phyloP scores from a whole-genome alignment of 352 stramenopile genomes.

The Phytopythium sindhum region DNA sequence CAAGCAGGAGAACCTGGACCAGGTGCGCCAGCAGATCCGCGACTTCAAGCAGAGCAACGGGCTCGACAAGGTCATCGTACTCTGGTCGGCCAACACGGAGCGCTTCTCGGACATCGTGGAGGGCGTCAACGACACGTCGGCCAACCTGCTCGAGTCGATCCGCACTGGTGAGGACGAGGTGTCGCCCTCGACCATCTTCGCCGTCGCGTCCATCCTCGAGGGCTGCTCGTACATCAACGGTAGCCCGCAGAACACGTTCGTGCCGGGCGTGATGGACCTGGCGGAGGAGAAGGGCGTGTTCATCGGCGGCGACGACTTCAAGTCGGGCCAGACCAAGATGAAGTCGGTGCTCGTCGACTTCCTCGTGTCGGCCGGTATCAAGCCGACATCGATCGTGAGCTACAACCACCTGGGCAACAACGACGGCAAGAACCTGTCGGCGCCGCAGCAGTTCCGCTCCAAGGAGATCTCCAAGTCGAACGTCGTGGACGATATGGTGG shows the following conservation, averaged over 20 bases:
- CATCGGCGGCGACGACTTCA: constrained; percentile 99
- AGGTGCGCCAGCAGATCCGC: constrained; percentile 92
- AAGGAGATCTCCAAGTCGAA: constrained; percentile 99
- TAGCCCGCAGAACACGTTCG: constrained; percentile 99
- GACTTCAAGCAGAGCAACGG: constrained; percentile 95
- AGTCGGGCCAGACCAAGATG: constrained; percentile 96
- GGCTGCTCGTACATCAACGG: constrained; percentile 99
- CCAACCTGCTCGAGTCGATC: constrained; percentile 97
- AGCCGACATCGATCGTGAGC: constrained; percentile 98
- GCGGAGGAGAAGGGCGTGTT: constrained; percentile 94
- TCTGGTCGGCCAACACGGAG: constrained; percentile 99
- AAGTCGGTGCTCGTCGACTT: constrained; percentile 10
- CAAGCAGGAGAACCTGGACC: constrained; percentile 97
- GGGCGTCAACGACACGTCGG: constrained; percentile 98
- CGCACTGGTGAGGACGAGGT: constrained; percentile 93
- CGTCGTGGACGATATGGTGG: constrained; percentile 99
- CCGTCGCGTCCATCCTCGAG: constrained; percentile 97
- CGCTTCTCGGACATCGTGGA: constrained; percentile 97
- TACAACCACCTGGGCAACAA: constrained; percentile 99
- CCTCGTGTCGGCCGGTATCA: constrained; percentile 97
- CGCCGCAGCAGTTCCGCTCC: constrained; percentile 98
- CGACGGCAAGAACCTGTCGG: constrained; percentile 99
- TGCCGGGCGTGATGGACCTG: constrained; percentile 96
- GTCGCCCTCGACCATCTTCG: constrained; percentile 97
- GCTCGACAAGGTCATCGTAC: constrained; percentile 98